These are phyloP conservation scores for Aspergillus alliaceus DNA, from an alignment of 2,329 filamentous ascomycete genomes.

Conservation along the genomic window DNA sequence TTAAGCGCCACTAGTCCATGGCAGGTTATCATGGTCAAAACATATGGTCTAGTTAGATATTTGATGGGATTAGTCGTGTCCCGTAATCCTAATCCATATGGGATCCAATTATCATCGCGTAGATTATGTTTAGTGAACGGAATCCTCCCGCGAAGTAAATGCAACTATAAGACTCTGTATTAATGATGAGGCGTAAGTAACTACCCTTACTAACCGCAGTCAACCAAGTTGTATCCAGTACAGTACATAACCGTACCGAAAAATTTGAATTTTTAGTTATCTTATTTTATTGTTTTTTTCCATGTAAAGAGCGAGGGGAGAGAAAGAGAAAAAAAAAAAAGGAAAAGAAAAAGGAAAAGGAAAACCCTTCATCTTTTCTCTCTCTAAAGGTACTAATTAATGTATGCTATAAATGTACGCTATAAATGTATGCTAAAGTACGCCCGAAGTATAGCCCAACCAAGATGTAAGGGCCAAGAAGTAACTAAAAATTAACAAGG, in stretches of 20 bases:
- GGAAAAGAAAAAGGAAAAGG: too few species aligned
- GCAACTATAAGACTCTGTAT: not conserved
- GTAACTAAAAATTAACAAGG: not conserved
- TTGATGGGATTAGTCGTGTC: not conserved
- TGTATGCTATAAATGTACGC: too few species aligned
- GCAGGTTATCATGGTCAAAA: not conserved
- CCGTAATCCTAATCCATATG: not conserved
- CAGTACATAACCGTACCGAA: not conserved
- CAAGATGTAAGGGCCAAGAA: constrained; percentile 1
- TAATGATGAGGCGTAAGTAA: not conserved
- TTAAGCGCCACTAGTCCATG: not conserved
- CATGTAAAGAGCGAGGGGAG: too few species aligned
- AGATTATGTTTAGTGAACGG: not conserved
- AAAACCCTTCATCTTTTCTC: not conserved
- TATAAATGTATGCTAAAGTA: not conserved
- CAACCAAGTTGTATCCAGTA: not conserved
- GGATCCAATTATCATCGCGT: not conserved
- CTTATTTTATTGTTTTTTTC: not conserved
- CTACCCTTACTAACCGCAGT: not conserved
- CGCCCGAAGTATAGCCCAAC: not conserved
- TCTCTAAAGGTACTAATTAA: not conserved
- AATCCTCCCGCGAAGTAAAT: not conserved
- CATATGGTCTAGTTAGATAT: not conserved
- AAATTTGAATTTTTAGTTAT: not conserved
- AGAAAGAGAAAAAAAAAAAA: too few species aligned